A percentile compares a stretch with the other conserved stretches of the same genome.
Evolutionary conservation across 208 protist species (phyloP).

Genomic region (Leishmania tropica): DNA sequence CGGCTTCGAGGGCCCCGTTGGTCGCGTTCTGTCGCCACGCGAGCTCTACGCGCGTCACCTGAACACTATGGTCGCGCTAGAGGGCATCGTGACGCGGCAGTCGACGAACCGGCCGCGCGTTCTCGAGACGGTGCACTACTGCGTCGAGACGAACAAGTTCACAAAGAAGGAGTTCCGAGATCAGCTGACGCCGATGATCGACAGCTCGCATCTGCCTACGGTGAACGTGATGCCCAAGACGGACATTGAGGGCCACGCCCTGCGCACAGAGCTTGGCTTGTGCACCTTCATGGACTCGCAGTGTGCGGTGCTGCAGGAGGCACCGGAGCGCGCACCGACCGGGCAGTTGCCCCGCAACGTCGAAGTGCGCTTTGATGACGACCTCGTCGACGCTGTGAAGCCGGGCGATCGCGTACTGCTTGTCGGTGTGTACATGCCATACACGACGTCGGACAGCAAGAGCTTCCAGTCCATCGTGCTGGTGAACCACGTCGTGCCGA

Average conservation of each 20-base stretch:
- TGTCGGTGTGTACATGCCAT: conserved; percentile 95
- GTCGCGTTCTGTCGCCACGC: conserved; percentile 94
- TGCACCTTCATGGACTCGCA: conserved; percentile 98
- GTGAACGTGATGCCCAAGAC: conserved; percentile 92
- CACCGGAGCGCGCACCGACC: conserved; percentile 97
- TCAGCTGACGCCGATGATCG: conserved; percentile 90
- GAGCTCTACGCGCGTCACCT: conserved; percentile 91
- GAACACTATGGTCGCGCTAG: conserved; percentile 95
- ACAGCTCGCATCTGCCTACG: conserved; percentile 88
- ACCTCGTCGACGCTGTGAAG: conserved; percentile 98
- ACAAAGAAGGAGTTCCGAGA: conserved; percentile 95
- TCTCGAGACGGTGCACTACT: conserved; percentile 97
- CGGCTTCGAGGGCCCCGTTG: conserved; percentile 96
- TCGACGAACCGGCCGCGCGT: conserved; percentile 81
- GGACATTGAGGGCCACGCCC: conserved; percentile 95
- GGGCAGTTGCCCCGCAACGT: conserved; percentile 98
- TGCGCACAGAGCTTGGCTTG: conserved; percentile 98
- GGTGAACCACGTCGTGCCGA: conserved; percentile 91
- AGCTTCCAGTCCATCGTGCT: conserved; percentile 95
- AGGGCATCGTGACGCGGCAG: conserved; percentile 98
- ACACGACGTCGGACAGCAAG: conserved; percentile 80
- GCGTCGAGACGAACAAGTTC: conserved; percentile 90
- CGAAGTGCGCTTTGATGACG: conserved; percentile 97
- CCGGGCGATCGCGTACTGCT: conserved; percentile 96
- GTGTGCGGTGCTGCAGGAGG: conserved; percentile 96